phyloP scores from a whole-genome alignment of 495 filamentous ascomycete genomes.

The Lophiostoma macrostomum region DNA sequence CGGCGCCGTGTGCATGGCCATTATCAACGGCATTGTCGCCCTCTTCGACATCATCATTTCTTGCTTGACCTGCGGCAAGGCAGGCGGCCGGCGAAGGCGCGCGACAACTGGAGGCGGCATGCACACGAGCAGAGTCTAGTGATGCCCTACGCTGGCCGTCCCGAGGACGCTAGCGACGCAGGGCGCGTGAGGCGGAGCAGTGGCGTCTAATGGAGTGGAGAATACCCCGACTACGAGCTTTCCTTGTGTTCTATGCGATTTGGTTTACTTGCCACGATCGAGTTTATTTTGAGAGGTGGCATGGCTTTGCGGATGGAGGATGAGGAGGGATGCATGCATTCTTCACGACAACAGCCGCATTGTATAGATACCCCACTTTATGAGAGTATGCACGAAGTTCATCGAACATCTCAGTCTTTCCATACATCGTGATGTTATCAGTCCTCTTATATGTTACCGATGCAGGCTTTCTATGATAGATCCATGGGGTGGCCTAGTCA shows the following conservation, averaged over 20 bases:
- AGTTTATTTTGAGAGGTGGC: too few relatives aligned
- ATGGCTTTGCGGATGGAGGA: background rate
- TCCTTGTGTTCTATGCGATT: background rate
- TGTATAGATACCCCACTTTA: conserved; percentile 17
- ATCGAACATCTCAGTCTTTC: background rate
- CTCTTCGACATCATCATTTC: conserved; percentile 82
- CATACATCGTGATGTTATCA: background rate
- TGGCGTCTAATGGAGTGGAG: background rate
- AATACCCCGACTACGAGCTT: background rate
- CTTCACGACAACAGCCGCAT: conserved; percentile 6
- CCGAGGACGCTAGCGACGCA: background rate
- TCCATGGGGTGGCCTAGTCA: background rate
- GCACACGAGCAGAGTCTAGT: conserved; percentile 35
- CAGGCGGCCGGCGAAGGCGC: conserved; percentile 45
- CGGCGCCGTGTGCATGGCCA: conserved; percentile 67
- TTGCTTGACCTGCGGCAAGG: conserved; percentile 77
- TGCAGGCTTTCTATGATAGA: too few relatives aligned
- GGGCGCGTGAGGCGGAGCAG: background rate
- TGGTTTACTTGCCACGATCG: background rate
- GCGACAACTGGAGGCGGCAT: conserved; percentile 15
- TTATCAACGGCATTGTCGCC: conserved; percentile 76
- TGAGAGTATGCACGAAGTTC: background rate
- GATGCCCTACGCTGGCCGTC: background rate
- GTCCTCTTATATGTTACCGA: too few relatives aligned
- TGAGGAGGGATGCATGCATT: conserved; percentile 1